Evolutionary conservation across 73 alveolate species (phyloP).

Genomic region (Paramecium sexaurelia): DNA sequence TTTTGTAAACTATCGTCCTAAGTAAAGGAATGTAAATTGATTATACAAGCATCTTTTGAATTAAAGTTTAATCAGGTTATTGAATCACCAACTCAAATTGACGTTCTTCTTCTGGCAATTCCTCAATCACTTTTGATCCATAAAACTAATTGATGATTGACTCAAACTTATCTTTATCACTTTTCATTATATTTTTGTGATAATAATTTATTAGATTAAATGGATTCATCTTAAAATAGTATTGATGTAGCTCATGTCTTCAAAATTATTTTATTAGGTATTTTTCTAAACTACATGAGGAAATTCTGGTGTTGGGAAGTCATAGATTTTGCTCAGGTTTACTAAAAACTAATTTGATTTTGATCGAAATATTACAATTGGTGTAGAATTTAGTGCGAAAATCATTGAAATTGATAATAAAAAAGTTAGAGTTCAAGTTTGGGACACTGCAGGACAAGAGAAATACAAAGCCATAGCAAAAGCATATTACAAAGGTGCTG

Average conservation of each 20-base stretch:
- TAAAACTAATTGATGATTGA: not conserved
- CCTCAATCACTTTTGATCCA: conserved; percentile 30
- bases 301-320: conserved; percentile 81
- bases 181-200: not conserved
- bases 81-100: not conserved
- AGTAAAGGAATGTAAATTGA: not conserved
- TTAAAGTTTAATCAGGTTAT: conserved; percentile 30
- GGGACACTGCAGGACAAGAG: conserved; percentile 73
- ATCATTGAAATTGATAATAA: conserved; percentile 72
- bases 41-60: conserved; percentile 35
- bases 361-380: conserved; percentile 86
- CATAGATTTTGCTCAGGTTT: conserved; percentile 76
- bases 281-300: conserved; percentile 43
- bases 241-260: not conserved
- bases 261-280: conserved; percentile 13
- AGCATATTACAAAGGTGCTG: conserved; percentile 70
- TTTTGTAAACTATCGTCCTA: conserved; percentile 9
- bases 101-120: conserved; percentile 5
- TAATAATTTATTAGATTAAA: not conserved
- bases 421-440: conserved; percentile 80
- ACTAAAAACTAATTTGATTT: conserved; percentile 73
- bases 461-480: conserved; percentile 46
- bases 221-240: not conserved
- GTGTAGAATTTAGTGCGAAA: conserved; percentile 91
- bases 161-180: not conserved